Evolutionary conservation across 257 asterid species (phyloP), one percentile per base, ranked within the genome.

Genomic region (Paulownia fortunei): DNA sequence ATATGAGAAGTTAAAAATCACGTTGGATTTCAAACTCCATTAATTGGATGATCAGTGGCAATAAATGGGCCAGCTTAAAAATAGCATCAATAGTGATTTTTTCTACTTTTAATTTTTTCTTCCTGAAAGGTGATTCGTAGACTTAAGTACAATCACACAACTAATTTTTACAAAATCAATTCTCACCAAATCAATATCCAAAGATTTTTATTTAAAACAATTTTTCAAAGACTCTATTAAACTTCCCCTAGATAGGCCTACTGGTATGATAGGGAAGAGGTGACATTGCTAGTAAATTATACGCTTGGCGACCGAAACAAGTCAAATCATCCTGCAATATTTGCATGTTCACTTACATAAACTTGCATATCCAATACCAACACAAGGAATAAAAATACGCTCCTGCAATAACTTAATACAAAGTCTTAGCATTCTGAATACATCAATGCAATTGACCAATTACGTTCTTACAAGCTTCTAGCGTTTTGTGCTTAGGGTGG

Each of bases 371-470:
- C 65, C 8, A 44, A 27, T 12, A 51, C 37, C 49, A 39, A 64
- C 41, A 36, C 26, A 15, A 6, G 49, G 34, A 59, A 68, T 21
- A 27, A 60, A 76, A 42, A 65, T 37, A 27, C 24, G 51, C 21
- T 13, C 46, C 36, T 41, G 42, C 54, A 42, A 11, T 24, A 72
- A 24, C 26, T 51, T 18, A 24, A 37, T 13, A 55, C 16, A 5
- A 30, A 42, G 76, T 42, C 34, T 52, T 70, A 61, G 37, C 27
- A 51, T 41, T 73, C 56, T 2, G 19, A 54, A 64, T 10, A 36
- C 54, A 42, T 74, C 44, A 30, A 55, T 55, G 54, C 24, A 74
- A 26, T 62, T 52, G 63, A n/a, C 34, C 39, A 73, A 78, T 59
- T 18, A 78, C 5, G 6, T 1, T 19, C 6, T 36, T 41, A 27